Evolutionary conservation across 371 early-diverging fungal genomes (phyloP).

Genomic region (Funneliformis caledonium): DNA sequence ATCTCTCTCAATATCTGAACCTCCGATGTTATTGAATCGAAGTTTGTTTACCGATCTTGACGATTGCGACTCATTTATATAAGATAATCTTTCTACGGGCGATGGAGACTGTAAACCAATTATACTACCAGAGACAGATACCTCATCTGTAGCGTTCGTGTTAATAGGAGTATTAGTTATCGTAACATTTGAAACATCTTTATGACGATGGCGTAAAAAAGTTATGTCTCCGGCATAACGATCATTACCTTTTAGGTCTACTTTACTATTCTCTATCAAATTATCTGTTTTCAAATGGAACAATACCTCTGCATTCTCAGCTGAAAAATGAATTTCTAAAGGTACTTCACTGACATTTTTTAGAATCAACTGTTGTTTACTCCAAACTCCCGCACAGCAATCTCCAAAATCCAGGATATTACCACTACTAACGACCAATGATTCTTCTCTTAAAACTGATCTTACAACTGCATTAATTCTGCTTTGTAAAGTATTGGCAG

Average conservation of each 20-base stretch:
- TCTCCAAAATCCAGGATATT: conserved; percentile 92
- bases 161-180: conserved; percentile 42
- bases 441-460: conserved; percentile 77
- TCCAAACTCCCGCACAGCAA: conserved; percentile 87
- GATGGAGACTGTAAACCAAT: conserved; percentile 57
- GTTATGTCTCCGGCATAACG: not conserved
- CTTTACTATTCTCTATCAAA: conserved; percentile 2
- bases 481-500: conserved; percentile 78
- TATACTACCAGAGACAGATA: conserved; percentile 59
- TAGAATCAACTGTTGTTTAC: conserved; percentile 75
- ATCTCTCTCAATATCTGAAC: conserved; percentile 44
- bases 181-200: not conserved
- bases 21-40: conserved; percentile 41
- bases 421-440: conserved; percentile 76
- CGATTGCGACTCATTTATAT: conserved; percentile 14
- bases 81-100: conserved; percentile 26
- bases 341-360: conserved; percentile 82
- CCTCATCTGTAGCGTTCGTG: conserved; percentile 52
- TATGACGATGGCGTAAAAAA: not conserved
- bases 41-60: conserved; percentile 20
- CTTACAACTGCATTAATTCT: conserved; percentile 84
- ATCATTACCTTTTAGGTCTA: not conserved
- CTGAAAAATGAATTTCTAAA: conserved; percentile 78
- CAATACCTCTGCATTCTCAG: conserved; percentile 81
- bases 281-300: conserved; percentile 60